Base-by-base conservation (phyloP, 2,329 filamentous ascomycete genomes). In the Fusarium palustre region DNA sequence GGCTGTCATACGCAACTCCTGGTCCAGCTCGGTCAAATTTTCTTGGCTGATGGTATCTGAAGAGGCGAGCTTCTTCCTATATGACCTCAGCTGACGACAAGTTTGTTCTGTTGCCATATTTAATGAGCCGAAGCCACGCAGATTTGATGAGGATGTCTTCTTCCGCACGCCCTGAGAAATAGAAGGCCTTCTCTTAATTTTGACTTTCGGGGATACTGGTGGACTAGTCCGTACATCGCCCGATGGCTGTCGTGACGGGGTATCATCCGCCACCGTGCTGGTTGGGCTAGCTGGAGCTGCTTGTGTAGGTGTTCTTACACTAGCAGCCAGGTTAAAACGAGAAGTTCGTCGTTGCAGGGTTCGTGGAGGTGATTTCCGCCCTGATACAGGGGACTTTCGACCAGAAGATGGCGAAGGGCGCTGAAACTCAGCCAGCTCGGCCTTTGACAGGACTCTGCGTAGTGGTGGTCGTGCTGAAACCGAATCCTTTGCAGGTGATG, bases 361-460 rank as follows among this genome's bases (percentile, higher is more conserved):
- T 58, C 88, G 81, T 3, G 87, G 84, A 1, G 88, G 88, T 1
- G 87, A 90, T 25, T 82, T 82, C 45, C 85, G 82, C 5, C 86
- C 85, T 10, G 78, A 75, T 11, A 81, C 77, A 11, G 82, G 74
- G 24, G 87, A 90, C 20, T 82, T 82, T 48, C 85, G 82, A 5
- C 86, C 85, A 7, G 78, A 75, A 8, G 81, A 77, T 12, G 82
- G 74, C 1, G 83, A 81, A 6, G 85, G 81, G 7, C 87, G 81
- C 67, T 89, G 87, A 64, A 97, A 94, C 64, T 94, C 92, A 11
- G 93, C 92, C 41, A 98, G 82, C 74, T 98, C 95, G 1, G 91
- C 90, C 72, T 92, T 93, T 3, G 94, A 97, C 33, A 98, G 84
- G 11, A 99, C 92, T 57, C 92, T 91, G 55, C 96, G 87, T 34